phyloP scores from a whole-genome alignment of 129 eudicot genomes.

The Silybum marianum region DNA sequence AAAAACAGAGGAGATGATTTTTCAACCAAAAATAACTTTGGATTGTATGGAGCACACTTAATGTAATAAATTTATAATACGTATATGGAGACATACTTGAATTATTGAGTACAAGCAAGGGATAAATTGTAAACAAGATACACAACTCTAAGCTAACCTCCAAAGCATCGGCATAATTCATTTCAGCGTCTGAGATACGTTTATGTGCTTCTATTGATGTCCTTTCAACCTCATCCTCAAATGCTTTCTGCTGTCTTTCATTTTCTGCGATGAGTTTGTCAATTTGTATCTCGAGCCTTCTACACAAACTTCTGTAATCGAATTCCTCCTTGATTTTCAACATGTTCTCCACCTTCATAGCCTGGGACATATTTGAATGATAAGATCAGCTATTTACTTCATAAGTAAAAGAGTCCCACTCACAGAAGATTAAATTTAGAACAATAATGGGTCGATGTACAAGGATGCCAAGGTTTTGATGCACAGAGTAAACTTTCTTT shows the following conservation, averaged over 20 bases:
- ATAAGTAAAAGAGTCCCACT: background rate
- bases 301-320: slow-evolving; percentile 84
- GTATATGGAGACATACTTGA: background rate
- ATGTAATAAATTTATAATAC: background rate
- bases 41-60: background rate
- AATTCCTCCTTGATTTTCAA: slow-evolving; percentile 88
- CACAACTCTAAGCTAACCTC: slow-evolving; percentile 48
- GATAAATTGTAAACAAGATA: background rate
- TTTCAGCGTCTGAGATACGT: slow-evolving; percentile 72
- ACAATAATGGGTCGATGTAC: background rate
- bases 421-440: background rate
- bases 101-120: background rate
- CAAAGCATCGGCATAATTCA: slow-evolving; percentile 59
- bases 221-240: slow-evolving; percentile 75
- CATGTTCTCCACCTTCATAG: slow-evolving; percentile 98
- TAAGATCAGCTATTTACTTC: background rate
- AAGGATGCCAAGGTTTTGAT: background rate
- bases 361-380: slow-evolving; percentile 44
- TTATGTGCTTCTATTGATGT: slow-evolving; percentile 67
- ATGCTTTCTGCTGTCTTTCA: slow-evolving; percentile 81
- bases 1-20: background rate
- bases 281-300: slow-evolving; percentile 78
- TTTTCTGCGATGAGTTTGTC: slow-evolving; percentile 77
- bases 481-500: background rate
- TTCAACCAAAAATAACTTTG: slow-evolving; percentile 1